Base-by-base conservation (phyloP, 2,329 filamentous ascomycete genomes). In the Alternaria consortialis region DNA sequence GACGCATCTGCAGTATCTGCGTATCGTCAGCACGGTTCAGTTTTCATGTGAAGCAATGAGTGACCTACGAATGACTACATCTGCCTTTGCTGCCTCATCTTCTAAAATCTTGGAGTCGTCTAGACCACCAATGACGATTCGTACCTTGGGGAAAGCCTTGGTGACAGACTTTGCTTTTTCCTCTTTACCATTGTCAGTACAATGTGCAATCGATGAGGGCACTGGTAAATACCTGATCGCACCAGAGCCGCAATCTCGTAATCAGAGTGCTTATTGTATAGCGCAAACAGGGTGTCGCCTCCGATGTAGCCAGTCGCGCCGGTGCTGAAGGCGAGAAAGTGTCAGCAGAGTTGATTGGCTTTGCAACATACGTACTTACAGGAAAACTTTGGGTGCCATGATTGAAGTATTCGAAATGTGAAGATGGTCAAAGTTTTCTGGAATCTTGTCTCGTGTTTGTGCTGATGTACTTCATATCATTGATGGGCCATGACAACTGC, bases 101-200 rank as follows among this genome's bases (percentile, higher is more conserved):
- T 82, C 80, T 1, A 86, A 60, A 0, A 86, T 52, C 0, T 79
- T 72, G 1, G 74, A 75, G 59, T 81, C 77, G 47, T 86, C 84
- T 0, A 86, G 73, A 29, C 79, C 78, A n/a, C 85, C 84, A 43
- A 84, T 79, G 1, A 85, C 81, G 17, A 85, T 76, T 9, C 75
- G 74, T 15, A 84, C 71, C 0, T 78, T 79, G 0, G 84, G 81
- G 52, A 82, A 87, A 3, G 75, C 69, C 20, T 77, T 74, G 8
- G 78, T 80, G 15, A 84, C 75, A 15, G 67, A 65, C 13, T 80
- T 79, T 31, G 78, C 82, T 65, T 81, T 82, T 48, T 81, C 78
- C 23, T 77, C 76, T 66, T 78, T 76, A 27, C 2, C 31, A 20
- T 5, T 17, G 9, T 60, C 39, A 59, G 36, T 51, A 44, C 7